Evolutionary conservation across 257 asterid genomes (phyloP), one percentile per base, ranked within the genome.

Genomic region (Solanum raphanifolium): DNA sequence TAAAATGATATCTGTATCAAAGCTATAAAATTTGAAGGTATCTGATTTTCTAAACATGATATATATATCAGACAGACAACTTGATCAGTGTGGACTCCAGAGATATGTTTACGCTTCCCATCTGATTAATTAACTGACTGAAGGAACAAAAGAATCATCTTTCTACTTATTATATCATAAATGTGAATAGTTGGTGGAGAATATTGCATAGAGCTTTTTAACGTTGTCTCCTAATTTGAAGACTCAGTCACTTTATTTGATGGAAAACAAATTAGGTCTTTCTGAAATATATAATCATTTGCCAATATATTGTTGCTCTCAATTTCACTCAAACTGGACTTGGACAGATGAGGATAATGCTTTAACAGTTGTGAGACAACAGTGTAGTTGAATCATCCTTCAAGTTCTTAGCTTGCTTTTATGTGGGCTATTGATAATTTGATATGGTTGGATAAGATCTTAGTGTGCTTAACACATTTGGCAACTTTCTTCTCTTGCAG

Each of bases 401-500:
- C 41, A 29, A 81, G 85, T 46, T 81, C 29, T 79, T 79, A 35
- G 43, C 65, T 46, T 46, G 69, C 18, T 46, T 81, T 81, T 81
- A 46, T 48, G 11, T 46, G 29, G 13, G 85, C 7, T 2, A 39
- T 68, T 60, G 39, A 16, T 48, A 48, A 5, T 48, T 52, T 52
- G 23, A 69, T 38, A 36, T 38, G 43, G 38, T 66, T 69, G 86
- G n/a, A 25, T 83, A 86, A 52, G 52, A 31, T 43, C 36, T 27
- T 20, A n/a, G 83, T 35, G 39, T 87, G 86, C 55, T 43, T 87
- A 55, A 88, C 62, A 36, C 36, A 29, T 43, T 79, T 27, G 9
- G 68, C 60, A 36, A 88, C 65, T 60, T 32, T 23, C 43, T 11
- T 68, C 86, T 85, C 75, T 13, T 88, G 93, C 96, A 97, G 99